A percentile compares a stretch with the other conserved stretches of the same genome.
Conservation (phyloP, 2,329 filamentous ascomycete species). For the Chaetomium olivaceum region DNA sequence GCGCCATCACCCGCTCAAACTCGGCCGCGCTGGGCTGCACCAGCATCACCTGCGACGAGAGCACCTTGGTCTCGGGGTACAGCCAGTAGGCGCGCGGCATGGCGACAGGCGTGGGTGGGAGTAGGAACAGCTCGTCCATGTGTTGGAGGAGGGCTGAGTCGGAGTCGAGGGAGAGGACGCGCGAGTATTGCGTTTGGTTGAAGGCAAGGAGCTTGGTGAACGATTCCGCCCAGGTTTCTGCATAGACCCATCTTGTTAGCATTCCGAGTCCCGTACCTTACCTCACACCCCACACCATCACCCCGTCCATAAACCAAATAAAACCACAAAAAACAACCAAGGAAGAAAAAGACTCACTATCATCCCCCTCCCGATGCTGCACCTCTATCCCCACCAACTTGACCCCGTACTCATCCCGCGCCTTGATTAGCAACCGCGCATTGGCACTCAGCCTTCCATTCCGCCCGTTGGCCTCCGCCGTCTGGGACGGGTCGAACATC, state of each 20-base stretch:
- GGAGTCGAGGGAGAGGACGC: constrained; percentile 57
- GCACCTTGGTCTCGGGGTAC: constrained; percentile 46
- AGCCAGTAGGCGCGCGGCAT: constrained; percentile 75
- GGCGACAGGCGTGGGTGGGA: constrained; percentile 61
- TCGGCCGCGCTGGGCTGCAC: constrained; percentile 59
- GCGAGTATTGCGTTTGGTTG: constrained; percentile 60
- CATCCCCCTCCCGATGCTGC: not conserved
- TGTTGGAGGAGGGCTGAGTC: constrained; percentile 62
- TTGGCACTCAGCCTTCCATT: not conserved
- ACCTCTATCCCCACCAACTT: constrained; percentile 21
- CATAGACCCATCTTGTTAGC: not conserved
- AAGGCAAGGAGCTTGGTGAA: constrained; percentile 70
- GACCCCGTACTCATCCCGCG: constrained; percentile 24
- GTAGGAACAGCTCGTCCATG: constrained; percentile 71
- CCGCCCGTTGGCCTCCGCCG: not conserved
- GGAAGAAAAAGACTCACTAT: not conserved
- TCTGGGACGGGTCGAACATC: constrained; percentile 12
- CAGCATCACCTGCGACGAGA: constrained; percentile 64
- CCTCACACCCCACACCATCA: no score
- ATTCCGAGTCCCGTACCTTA: not conserved
- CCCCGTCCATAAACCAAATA: no score
- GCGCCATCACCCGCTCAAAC: constrained; percentile 42
- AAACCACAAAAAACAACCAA: no score
- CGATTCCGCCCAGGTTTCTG: constrained; percentile 56
- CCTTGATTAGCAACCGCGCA: constrained; percentile 20